These are phyloP conservation scores for Diospyros lotus DNA, from an alignment of 148 eudicot genomes.

Conservation along the genomic window DNA sequence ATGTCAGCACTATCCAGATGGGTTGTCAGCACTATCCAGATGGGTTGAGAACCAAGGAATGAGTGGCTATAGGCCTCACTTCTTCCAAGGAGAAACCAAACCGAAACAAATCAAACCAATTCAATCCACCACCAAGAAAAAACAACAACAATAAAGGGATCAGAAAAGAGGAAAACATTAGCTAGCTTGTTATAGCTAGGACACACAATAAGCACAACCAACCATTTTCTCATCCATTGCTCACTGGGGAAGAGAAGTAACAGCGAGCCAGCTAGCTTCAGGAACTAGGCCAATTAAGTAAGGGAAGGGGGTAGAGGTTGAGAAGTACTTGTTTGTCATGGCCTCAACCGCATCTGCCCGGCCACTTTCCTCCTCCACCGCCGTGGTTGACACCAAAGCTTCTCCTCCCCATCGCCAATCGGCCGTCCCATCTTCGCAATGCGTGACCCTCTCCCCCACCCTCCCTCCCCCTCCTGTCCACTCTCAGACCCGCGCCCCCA, in stretches of 20 bases:
- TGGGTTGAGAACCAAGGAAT: slow-evolving; percentile 4
- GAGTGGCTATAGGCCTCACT: slow-evolving; percentile 23
- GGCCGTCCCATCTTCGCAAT: slow-evolving; percentile 58
- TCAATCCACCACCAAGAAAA: background rate
- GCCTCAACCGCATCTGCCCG: slow-evolving; percentile 53
- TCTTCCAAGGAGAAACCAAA: background rate
- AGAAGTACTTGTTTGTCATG: slow-evolving; percentile 26
- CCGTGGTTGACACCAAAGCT: slow-evolving; percentile 41
- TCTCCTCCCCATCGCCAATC: slow-evolving; percentile 30
- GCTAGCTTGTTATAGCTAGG: too few relatives aligned
- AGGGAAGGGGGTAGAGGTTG: background rate
- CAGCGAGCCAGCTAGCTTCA: too few relatives aligned
- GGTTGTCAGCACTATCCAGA: slow-evolving; percentile 33
- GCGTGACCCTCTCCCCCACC: slow-evolving; percentile 53
- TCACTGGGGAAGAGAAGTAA: too few relatives aligned
- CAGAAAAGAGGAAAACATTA: too few relatives aligned
- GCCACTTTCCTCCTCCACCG: slow-evolving; percentile 48
- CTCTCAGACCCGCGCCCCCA: slow-evolving; percentile 38
- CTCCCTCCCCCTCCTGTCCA: slow-evolving; percentile 49
- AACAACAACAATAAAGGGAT: background rate
- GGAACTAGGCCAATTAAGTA: too few relatives aligned
- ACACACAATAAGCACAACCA: too few relatives aligned
- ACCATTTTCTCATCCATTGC: too few relatives aligned
- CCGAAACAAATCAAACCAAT: too few relatives aligned
- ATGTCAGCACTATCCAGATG: slow-evolving; percentile 41